Evolutionary conservation across 441 rosid genomes (phyloP).

Genomic region (Euphorbia celastroides): DNA sequence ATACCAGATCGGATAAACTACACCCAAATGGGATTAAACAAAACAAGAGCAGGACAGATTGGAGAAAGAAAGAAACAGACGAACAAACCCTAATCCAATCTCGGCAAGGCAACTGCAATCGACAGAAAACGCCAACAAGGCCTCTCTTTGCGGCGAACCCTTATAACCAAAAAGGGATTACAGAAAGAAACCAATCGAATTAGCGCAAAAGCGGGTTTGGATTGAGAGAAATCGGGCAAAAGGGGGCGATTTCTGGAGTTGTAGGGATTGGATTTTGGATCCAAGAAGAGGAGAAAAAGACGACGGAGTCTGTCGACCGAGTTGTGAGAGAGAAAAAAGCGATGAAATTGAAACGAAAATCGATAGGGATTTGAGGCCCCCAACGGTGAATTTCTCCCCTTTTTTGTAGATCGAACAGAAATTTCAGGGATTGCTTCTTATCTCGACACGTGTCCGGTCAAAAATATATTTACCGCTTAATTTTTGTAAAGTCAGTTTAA

Average conservation of each 20-base stretch:
- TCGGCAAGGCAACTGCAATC: slow-evolving; percentile 34
- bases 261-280: not conserved
- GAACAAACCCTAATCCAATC: slow-evolving; percentile 23
- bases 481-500: not conserved
- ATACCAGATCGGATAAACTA: slow-evolving; percentile 13
- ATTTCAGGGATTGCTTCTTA: not conserved
- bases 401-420: slow-evolving; percentile 16
- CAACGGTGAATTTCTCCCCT: slow-evolving; percentile 34
- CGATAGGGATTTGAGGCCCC: not conserved
- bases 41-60: no score
- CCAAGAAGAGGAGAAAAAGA: slow-evolving; percentile 7
- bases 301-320: slow-evolving; percentile 34
- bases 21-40: slow-evolving; percentile 12
- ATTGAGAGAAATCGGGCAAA: not conserved
- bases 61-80: not conserved
- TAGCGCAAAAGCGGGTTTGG: not conserved
- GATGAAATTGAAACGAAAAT: slow-evolving; percentile 17
- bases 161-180: not conserved
- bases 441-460: slow-evolving; percentile 7
- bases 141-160: slow-evolving; percentile 30
- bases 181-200: not conserved
- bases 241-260: not conserved
- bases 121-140: slow-evolving; percentile 21
- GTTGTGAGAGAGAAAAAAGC: slow-evolving; percentile 26
- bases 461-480: no score